phyloP scores from a whole-genome alignment of 2,329 filamentous ascomycete genomes.

The Penicillium sp. region DNA sequence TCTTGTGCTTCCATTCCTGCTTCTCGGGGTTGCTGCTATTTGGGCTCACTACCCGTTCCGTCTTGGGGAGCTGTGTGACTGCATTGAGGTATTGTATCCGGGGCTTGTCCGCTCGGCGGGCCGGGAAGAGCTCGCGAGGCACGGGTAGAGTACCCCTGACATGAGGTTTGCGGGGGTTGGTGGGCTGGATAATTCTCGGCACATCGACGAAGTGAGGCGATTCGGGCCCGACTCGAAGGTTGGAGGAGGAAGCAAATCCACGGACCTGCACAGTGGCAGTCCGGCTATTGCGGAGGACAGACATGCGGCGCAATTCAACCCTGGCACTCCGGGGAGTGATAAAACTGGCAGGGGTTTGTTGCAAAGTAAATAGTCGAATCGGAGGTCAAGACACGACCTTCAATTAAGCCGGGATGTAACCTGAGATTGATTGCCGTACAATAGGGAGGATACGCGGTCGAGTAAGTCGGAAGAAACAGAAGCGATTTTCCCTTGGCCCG shows the following conservation, averaged over 20 bases:
- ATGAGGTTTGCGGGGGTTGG: conserved; percentile 40
- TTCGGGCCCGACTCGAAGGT: conserved; percentile 52
- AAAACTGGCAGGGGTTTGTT: not conserved
- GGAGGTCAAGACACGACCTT: conserved; percentile 3
- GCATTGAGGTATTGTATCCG: conserved; percentile 52
- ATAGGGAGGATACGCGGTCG: conserved; percentile 17
- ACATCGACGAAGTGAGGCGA: conserved; percentile 81
- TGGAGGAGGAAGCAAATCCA: conserved; percentile 33
- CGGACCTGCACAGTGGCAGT: conserved; percentile 33
- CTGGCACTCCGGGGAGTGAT: not conserved
- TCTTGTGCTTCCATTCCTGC: conserved; percentile 58
- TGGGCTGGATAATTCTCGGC: conserved; percentile 65
- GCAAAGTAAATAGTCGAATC: not conserved
- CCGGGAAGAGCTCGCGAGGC: conserved; percentile 69
- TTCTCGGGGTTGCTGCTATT: conserved; percentile 41
- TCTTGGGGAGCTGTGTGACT: conserved; percentile 49
- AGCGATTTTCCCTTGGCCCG: conserved; percentile 36
- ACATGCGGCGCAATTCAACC: conserved; percentile 23
- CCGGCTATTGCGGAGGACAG: conserved; percentile 31
- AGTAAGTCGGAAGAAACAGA: conserved; percentile 20
- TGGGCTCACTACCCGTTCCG: conserved; percentile 25
- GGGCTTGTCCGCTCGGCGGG: conserved; percentile 53
- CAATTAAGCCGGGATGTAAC: conserved; percentile 4
- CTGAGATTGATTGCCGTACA: conserved; percentile 8
- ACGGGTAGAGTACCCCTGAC: conserved; percentile 74